Evolutionary conservation across 2,329 filamentous ascomycete genomes (phyloP).

Genomic region (Penicillium vulpinum): DNA sequence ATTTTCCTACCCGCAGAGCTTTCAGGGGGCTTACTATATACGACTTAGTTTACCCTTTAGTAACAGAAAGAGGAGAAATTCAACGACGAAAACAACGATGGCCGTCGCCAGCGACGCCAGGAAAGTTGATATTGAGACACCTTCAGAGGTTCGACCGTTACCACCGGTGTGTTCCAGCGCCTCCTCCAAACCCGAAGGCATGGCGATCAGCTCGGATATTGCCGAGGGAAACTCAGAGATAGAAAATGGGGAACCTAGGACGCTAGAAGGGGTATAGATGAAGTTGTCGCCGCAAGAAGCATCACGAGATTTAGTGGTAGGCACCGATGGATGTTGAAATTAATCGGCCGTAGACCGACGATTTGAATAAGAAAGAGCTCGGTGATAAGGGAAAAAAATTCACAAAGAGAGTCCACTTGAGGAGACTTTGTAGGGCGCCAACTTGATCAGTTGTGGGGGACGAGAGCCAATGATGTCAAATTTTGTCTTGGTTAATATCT

Average conservation of each 20-base stretch:
- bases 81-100: slow-evolving; percentile 61
- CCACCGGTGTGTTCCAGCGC: slow-evolving; percentile 40
- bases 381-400: neutral
- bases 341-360: neutral
- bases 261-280: neutral
- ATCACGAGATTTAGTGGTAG: neutral
- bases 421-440: slow-evolving; percentile 14
- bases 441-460: slow-evolving; percentile 17
- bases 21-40: slow-evolving; percentile 68
- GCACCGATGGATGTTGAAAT: neutral
- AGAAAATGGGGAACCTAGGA: slow-evolving; percentile 3
- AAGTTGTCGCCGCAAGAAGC: neutral
- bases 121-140: slow-evolving; percentile 53
- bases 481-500: neutral
- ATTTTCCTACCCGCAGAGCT: neutral
- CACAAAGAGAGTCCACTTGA: neutral
- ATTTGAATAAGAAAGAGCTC: neutral
- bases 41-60: slow-evolving; percentile 75
- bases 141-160: slow-evolving; percentile 36
- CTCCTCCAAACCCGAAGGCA: slow-evolving; percentile 32
- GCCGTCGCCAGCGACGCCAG: slow-evolving; percentile 65
- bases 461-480: neutral
- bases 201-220: slow-evolving; percentile 15
- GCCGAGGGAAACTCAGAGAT: slow-evolving; percentile 5
- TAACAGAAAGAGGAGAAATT: slow-evolving; percentile 70